Evolutionary conservation across 2,329 filamentous ascomycete species (phyloP).

Genomic region (Pseudohalonectria lignicola): DNA sequence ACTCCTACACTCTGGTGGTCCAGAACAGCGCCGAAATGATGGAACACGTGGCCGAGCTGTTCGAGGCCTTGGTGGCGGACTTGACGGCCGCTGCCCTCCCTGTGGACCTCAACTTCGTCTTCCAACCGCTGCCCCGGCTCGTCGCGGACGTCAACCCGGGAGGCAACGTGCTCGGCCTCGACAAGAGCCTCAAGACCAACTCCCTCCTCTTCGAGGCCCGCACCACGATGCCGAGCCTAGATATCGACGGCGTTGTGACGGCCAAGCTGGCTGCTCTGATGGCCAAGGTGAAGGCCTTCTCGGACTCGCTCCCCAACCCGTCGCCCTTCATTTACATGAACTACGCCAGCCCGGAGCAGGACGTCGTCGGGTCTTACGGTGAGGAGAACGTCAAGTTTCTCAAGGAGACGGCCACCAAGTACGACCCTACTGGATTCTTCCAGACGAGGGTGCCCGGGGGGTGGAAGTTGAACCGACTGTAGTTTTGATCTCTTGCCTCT

Average conservation of each 20-base stretch:
- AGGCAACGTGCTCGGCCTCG: conserved; percentile 27
- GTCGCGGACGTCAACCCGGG: conserved; percentile 20
- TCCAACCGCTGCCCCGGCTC: conserved; percentile 23
- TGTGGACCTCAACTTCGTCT: too few species aligned
- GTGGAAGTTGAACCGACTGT: conserved; percentile 27
- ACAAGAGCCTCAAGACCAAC: too few species aligned
- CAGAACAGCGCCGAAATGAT: too few species aligned
- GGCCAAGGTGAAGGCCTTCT: conserved; percentile 14
- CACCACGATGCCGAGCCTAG: conserved; percentile 16
- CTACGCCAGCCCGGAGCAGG: conserved; percentile 21
- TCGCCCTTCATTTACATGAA: too few species aligned
- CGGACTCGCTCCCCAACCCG: conserved; percentile 14
- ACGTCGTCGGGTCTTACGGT: conserved; percentile 21
- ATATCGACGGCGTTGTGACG: conserved; percentile 14
- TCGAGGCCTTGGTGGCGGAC: too few species aligned
- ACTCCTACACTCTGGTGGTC: too few species aligned
- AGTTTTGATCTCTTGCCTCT: too few species aligned
- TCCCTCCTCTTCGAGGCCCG: conserved; percentile 17
- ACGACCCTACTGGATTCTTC: conserved; percentile 23
- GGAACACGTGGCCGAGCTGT: too few species aligned
- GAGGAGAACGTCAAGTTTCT: conserved; percentile 17
- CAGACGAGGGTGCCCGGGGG: conserved; percentile 23
- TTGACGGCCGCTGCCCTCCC: too few species aligned
- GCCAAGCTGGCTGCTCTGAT: conserved; percentile 17
- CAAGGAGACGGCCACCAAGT: conserved; percentile 18